A percentile compares a stretch with the other conserved stretches of the same genome.
Conservation (phyloP, 371 early-diverging fungal species). For the Mucor indicus region DNA sequence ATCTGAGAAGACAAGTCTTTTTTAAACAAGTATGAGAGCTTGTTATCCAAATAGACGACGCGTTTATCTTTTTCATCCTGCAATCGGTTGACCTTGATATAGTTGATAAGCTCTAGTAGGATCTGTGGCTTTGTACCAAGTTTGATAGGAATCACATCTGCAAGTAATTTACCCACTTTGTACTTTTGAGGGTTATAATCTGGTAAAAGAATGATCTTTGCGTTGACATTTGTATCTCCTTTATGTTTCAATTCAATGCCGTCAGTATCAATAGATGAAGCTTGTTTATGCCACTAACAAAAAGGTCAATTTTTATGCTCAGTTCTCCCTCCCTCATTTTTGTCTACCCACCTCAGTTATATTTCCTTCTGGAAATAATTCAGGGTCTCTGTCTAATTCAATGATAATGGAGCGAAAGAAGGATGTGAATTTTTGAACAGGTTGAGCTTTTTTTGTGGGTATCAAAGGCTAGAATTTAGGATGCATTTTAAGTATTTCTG, state of each 20-base stretch:
- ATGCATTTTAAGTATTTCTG: background rate
- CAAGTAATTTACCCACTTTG: conserved; percentile 68
- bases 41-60: conserved; percentile 61
- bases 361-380: conserved; percentile 69
- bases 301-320: background rate
- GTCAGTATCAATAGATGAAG: conserved; percentile 65
- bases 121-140: conserved; percentile 73
- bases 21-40: conserved; percentile 33
- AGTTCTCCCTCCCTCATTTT: background rate
- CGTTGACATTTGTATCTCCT: conserved; percentile 79
- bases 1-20: conserved; percentile 54
- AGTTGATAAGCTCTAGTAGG: conserved; percentile 89
- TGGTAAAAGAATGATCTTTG: conserved; percentile 75
- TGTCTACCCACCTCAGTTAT: conserved; percentile 55
- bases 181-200: conserved; percentile 77
- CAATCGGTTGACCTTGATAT: conserved; percentile 84
- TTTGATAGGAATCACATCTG: conserved; percentile 67
- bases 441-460: conserved; percentile 59
- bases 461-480: conserved; percentile 42
- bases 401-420: conserved; percentile 82
- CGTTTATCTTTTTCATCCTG: conserved; percentile 80
- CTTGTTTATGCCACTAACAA: conserved; percentile 65
- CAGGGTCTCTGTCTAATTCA: conserved; percentile 79
- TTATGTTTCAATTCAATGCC: conserved; percentile 92
- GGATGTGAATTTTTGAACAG: conserved; percentile 80